phyloP scores from a whole-genome alignment of 108 stramenopile species.

The Fragilaria crotonensis region DNA sequence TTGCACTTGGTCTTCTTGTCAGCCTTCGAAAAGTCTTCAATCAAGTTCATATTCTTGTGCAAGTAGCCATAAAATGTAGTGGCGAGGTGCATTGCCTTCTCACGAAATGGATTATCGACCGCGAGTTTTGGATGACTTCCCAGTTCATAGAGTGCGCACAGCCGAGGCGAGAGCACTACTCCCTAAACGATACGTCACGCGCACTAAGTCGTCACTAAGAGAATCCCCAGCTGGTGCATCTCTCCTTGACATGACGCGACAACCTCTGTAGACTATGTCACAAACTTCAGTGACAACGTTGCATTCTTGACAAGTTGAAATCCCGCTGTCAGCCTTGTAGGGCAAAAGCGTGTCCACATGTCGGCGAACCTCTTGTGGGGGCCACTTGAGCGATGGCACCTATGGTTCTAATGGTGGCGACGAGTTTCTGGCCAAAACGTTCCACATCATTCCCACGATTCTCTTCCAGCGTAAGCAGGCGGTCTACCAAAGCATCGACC shows the following conservation, averaged over 20 bases:
- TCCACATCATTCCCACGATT: slow-evolving; percentile 20
- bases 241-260: slow-evolving; percentile 30
- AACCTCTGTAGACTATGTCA: slow-evolving; percentile 42
- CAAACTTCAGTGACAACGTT: slow-evolving; percentile 57
- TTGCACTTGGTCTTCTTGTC: slow-evolving; percentile 39
- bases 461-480: slow-evolving; percentile 79
- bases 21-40: slow-evolving; percentile 25
- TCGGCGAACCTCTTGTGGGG: slow-evolving; percentile 53
- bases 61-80: slow-evolving; percentile 70
- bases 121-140: slow-evolving; percentile 36
- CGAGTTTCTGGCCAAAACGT: slow-evolving; percentile 56
- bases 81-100: slow-evolving; percentile 46
- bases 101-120: slow-evolving; percentile 25
- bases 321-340: slow-evolving; percentile 88
- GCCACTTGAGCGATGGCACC: slow-evolving; percentile 70
- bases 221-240: slow-evolving; percentile 42
- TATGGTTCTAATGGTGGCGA: slow-evolving; percentile 73
- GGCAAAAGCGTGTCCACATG: slow-evolving; percentile 85
- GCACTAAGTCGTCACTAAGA: slow-evolving; percentile 56
- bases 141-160: slow-evolving; percentile 49
- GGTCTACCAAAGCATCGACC: slow-evolving; percentile 67
- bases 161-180: slow-evolving; percentile 51
- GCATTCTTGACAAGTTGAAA: slow-evolving; percentile 45
- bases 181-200: slow-evolving; percentile 66
- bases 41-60: slow-evolving; percentile 34